These are phyloP conservation scores for Thermothelomyces thermophilus DNA, from an alignment of 2,329 filamentous ascomycete genomes.

Conservation along the genomic window DNA sequence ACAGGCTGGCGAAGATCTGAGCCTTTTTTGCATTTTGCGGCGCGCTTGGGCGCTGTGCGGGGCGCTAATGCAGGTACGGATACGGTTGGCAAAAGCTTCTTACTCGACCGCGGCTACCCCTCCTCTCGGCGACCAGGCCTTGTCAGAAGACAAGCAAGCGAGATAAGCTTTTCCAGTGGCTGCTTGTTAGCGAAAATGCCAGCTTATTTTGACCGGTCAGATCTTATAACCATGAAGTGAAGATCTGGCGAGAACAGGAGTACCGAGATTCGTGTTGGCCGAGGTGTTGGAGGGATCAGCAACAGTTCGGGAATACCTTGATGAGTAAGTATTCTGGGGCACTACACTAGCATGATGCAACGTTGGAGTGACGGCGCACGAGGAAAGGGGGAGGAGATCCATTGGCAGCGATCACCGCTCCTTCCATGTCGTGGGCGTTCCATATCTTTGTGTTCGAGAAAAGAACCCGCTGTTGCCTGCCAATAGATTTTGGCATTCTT, in stretches of 20 bases:
- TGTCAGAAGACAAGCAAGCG: slow-evolving; percentile 2
- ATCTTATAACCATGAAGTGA: neutral
- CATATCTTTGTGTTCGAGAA: slow-evolving; percentile 1
- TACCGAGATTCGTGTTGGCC: neutral
- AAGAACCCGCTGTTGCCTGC: neutral
- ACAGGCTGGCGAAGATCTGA: neutral
- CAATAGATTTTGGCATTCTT: too few relatives aligned
- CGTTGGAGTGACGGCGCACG: neutral
- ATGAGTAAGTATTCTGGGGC: too few relatives aligned
- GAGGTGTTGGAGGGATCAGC: slow-evolving; percentile 8
- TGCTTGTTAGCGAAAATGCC: slow-evolving; percentile 9
- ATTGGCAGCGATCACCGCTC: neutral
- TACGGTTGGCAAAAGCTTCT: slow-evolving; percentile 1
- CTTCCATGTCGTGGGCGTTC: neutral
- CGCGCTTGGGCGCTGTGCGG: neutral
- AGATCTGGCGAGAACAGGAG: neutral
- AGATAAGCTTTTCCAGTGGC: slow-evolving; percentile 12
- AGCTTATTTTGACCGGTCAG: slow-evolving; percentile 5
- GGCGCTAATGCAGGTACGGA: slow-evolving; percentile 18
- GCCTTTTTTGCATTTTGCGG: slow-evolving; percentile 4
- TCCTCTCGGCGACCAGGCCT: neutral
- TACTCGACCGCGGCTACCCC: slow-evolving; percentile 9
- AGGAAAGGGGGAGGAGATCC: neutral
- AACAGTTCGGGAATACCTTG: neutral
- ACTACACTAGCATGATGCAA: neutral